Evolutionary conservation across 2,329 filamentous ascomycete species (phyloP).

Genomic region (Alternaria sp.): DNA sequence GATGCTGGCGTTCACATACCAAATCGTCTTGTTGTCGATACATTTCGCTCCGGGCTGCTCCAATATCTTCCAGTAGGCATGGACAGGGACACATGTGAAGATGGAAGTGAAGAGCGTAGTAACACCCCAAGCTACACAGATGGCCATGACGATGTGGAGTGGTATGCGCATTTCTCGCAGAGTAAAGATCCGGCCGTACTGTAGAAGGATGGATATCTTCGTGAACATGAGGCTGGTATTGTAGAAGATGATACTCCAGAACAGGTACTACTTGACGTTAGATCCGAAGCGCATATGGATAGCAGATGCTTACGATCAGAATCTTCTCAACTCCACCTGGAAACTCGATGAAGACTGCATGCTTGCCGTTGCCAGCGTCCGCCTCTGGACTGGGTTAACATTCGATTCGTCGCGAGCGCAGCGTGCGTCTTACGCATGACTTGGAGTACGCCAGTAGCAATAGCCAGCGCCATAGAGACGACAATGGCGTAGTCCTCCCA

Average conservation of each 20-base stretch:
- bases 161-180: conserved; percentile 33
- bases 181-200: conserved; percentile 41
- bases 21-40: conserved; percentile 27
- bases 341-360: conserved; percentile 31
- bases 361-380: conserved; percentile 34
- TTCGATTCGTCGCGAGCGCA: not conserved
- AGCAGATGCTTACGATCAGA: conserved; percentile 24
- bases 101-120: conserved; percentile 20
- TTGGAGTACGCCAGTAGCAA: conserved; percentile 21
- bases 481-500: conserved; percentile 37
- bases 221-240: conserved; percentile 32
- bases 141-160: conserved; percentile 30
- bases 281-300: not conserved
- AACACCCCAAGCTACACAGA: conserved; percentile 31
- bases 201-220: conserved; percentile 41
- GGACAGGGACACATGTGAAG: conserved; percentile 34
- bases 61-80: conserved; percentile 32
- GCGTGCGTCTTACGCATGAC: conserved; percentile 25
- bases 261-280: conserved; percentile 32
- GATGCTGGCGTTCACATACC: conserved; percentile 31
- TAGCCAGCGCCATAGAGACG: conserved; percentile 27
- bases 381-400: conserved; percentile 26
- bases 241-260: conserved; percentile 39
- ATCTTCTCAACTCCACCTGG: conserved; percentile 15
- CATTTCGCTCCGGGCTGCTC: conserved; percentile 29